phyloP scores from a whole-genome alignment of 306 rosid genomes.

The Argentina anserina region DNA sequence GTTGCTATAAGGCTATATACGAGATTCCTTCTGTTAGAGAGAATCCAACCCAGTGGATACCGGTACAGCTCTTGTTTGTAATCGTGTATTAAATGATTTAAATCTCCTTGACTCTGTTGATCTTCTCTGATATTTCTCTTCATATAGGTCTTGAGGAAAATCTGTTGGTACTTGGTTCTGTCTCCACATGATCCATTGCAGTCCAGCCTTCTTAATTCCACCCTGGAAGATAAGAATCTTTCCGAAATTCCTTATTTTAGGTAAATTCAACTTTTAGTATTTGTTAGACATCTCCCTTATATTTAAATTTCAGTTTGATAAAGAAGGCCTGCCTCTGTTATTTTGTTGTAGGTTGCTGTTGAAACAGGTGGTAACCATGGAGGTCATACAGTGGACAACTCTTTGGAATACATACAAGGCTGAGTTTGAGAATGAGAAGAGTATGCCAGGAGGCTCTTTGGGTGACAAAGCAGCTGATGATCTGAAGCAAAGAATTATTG shows the following conservation, averaged over 20 bases:
- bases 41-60: conserved; percentile 61
- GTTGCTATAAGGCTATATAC: conserved; percentile 79
- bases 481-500: conserved; percentile 76
- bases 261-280: conserved; percentile 30
- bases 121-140: conserved; percentile 31
- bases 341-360: conserved; percentile 50
- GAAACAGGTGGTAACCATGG: conserved; percentile 89
- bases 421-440: conserved; percentile 72
- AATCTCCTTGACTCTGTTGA: conserved; percentile 18
- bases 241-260: conserved; percentile 70
- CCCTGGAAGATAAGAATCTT: conserved; percentile 84
- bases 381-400: conserved; percentile 85
- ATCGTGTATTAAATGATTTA: not conserved
- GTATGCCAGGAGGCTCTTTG: conserved; percentile 67
- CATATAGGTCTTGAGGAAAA: conserved; percentile 70
- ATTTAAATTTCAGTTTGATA: conserved; percentile 13
- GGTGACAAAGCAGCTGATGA: conserved; percentile 87
- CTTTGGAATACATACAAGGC: conserved; percentile 71
- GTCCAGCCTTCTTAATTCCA: conserved; percentile 90
- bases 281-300: not conserved
- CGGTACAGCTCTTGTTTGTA: conserved; percentile 36
- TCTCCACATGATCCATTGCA: conserved; percentile 88
- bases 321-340: conserved; percentile 13
- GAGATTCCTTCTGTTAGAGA: conserved; percentile 80
- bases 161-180: conserved; percentile 84